Evolutionary conservation across 1,284 basidiomycete species (phyloP).

Genomic region (Ceratobasidium theobromae): DNA sequence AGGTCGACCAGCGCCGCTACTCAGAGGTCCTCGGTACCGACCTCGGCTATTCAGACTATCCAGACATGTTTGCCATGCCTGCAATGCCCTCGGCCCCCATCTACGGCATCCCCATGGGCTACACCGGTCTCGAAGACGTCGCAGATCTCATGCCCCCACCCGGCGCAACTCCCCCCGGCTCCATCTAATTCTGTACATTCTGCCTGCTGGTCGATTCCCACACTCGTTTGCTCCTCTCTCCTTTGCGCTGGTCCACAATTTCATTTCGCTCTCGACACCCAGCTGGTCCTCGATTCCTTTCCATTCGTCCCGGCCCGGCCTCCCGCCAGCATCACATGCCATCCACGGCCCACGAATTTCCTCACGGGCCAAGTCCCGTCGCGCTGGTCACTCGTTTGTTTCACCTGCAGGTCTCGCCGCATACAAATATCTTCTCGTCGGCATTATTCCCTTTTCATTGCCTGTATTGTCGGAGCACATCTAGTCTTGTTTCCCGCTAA

Average conservation of each 20-base stretch:
- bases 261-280: neutral
- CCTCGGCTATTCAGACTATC: conserved; percentile 18
- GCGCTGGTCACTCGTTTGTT: conserved; percentile 1
- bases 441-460: neutral
- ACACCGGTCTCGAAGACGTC: neutral
- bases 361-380: neutral
- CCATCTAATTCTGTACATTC: conserved; percentile 7
- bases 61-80: conserved; percentile 10
- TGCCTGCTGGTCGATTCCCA: too few relatives aligned
- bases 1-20: conserved; percentile 10
- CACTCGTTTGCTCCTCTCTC: too few relatives aligned
- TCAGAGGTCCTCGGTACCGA: conserved; percentile 10
- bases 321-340: neutral
- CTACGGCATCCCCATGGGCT: too few relatives aligned
- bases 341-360: neutral
- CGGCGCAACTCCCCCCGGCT: neutral
- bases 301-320: too few relatives aligned
- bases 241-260: conserved; percentile 9
- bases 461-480: neutral
- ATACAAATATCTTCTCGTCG: conserved; percentile 5
- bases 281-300: too few relatives aligned
- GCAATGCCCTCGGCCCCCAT: too few relatives aligned
- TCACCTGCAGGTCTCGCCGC: conserved; percentile 16
- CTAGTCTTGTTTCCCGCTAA: neutral
- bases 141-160: neutral